phyloP scores from a whole-genome alignment of 352 stramenopile genomes.

The Pythium monospermum region DNA sequence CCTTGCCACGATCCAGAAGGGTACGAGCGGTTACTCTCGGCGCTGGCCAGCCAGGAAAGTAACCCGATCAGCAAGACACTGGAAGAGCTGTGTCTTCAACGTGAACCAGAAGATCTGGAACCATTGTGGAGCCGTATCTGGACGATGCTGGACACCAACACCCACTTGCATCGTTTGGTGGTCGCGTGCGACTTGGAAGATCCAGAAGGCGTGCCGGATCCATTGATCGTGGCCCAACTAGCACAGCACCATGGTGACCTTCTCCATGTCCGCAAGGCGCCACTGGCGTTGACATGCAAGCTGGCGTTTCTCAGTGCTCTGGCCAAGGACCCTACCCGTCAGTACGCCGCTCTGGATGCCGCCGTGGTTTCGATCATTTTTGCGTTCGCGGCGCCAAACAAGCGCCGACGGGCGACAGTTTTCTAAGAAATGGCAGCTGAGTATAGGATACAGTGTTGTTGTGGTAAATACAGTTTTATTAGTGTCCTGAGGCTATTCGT shows the following conservation, averaged over 20 bases:
- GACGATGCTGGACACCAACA: neutral
- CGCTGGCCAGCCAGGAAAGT: too few species aligned
- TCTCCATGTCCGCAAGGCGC: neutral
- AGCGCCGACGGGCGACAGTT: neutral
- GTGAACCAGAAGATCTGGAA: too few species aligned
- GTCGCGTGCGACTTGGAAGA: neutral
- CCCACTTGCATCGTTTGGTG: neutral
- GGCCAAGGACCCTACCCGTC: too few species aligned
- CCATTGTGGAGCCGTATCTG: too few species aligned
- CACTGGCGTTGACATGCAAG: neutral
- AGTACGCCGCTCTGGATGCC: neutral
- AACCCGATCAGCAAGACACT: too few species aligned
- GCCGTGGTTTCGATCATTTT: conserved; percentile 2
- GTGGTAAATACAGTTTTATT: neutral
- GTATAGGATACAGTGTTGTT: too few species aligned
- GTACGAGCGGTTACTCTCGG: neutral
- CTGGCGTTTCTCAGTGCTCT: conserved; percentile 6
- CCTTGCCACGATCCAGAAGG: neutral
- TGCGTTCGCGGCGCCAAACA: neutral
- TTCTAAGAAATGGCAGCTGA: neutral
- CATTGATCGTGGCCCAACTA: neutral
- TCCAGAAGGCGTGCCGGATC: neutral
- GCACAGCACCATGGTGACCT: neutral
- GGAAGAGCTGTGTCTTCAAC: too few species aligned
- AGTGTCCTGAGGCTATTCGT: too few species aligned